Percentiles rank a stretch among this genome's conserved stretches.
These are phyloP conservation scores for Raphanus raphanistrum DNA, from an alignment of 345 rosid species.

Conservation along the genomic window DNA sequence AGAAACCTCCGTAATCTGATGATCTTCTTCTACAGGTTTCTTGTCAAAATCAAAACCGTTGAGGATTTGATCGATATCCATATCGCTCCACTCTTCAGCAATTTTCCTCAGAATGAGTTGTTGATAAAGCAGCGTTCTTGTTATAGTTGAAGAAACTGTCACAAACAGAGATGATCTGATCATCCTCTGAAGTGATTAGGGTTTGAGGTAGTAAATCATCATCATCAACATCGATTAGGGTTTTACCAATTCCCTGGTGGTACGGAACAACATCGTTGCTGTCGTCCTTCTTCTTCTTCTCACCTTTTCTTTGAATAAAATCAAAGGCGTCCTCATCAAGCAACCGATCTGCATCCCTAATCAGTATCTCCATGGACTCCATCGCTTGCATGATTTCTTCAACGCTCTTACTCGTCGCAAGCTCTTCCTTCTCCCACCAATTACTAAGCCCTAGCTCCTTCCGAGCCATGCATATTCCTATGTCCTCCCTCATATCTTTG, in stretches of 20 bases:
- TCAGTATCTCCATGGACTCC: too few species aligned
- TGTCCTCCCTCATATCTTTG: background rate
- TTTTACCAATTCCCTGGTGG: too few species aligned
- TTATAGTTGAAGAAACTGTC: background rate
- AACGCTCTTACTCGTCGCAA: background rate
- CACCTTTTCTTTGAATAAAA: background rate
- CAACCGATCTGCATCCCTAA: too few species aligned
- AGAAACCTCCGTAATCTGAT: background rate
- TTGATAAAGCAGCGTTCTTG: background rate
- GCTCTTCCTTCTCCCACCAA: background rate
- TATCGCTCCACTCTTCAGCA: background rate
- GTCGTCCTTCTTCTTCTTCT: background rate
- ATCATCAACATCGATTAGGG: too few species aligned
- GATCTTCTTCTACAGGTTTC: background rate
- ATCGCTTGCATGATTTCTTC: too few species aligned
- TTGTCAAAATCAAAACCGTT: too few species aligned
- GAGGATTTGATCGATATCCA: background rate
- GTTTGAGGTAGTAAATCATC: background rate
- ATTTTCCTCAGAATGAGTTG: background rate
- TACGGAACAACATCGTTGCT: too few species aligned
- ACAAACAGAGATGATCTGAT: background rate
- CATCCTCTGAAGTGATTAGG: background rate
- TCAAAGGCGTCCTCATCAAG: background rate
- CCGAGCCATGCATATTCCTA: background rate
- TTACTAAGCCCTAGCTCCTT: background rate